Conservation (phyloP, 805 yeast species). For the Nakazawaea ernobii region DNA sequence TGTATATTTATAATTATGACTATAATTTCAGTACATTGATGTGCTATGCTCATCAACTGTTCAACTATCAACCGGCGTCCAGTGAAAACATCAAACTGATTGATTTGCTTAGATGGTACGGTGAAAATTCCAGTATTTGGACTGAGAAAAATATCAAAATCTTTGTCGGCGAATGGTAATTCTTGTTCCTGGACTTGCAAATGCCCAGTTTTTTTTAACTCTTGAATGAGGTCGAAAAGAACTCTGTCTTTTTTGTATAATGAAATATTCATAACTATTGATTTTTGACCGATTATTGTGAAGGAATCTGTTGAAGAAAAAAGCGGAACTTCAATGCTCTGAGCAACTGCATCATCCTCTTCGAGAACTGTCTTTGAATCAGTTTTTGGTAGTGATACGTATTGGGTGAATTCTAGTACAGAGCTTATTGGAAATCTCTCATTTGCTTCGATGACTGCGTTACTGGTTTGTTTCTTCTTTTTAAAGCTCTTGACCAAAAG, state of each 20-base stretch:
- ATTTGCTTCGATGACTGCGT: neutral
- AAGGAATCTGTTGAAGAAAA: neutral
- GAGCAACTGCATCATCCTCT: neutral
- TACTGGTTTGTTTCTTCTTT: neutral
- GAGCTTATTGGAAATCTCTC: neutral
- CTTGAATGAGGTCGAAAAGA: neutral
- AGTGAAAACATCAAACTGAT: neutral
- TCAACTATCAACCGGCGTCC: neutral
- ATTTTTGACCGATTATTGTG: neutral
- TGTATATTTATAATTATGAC: neutral
- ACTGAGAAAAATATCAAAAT: neutral
- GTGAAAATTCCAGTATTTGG: neutral
- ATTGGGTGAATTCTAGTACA: neutral
- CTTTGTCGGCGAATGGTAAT: neutral
- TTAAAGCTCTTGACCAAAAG: neutral
- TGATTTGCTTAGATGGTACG: neutral
- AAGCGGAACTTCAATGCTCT: neutral
- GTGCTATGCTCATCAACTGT: neutral
- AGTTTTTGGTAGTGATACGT: too few relatives aligned
- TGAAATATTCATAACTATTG: neutral
- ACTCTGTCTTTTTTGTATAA: neutral
- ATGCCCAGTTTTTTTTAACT: neutral
- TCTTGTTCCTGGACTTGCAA: neutral
- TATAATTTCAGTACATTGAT: neutral
- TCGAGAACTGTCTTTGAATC: neutral